Evolutionary conservation across 129 eudicot genomes (phyloP), one percentile per base, ranked within the genome.

Genomic region (Flaveria sonorensis): DNA sequence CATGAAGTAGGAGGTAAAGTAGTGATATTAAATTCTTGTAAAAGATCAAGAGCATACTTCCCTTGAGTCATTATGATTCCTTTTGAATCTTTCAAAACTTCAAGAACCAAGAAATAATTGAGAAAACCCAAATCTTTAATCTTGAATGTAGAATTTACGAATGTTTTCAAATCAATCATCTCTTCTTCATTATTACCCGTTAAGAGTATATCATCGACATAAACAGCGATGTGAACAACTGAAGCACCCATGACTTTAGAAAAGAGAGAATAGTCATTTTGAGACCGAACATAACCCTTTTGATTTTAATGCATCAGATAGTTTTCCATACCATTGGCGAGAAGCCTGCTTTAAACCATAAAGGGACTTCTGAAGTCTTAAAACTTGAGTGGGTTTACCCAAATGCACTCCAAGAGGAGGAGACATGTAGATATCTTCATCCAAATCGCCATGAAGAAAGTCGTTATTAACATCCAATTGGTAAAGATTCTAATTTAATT

Each of bases 331-430:
- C 61, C 61, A 53, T 18, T 53, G 61, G 12, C 42, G 16, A 12
- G 42, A 61, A 26, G 42, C 68, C n/a, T 61, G 68, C 19, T 26
- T 61, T 26, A 61, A 4, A 24, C 68, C 68, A 61, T 61, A 13
- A 3, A 26, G 10, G 19, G 42, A 61, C 16, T 61, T 61, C n/a
- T 8, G 10, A 4, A 61, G 42, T 61, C 24, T 24, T 10, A 3
- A 14, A 26, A 61, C 42, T 4, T 61, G 26, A 24, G 24, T 61
- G 2, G 16, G 12, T 6, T 14, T 2, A 59, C 6, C 45, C 6
- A 20, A 0, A 59, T 0, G 6, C 61, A 53, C n/a, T 3, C 61
- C 61, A 2, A 6, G 21, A 2, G 61, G 61, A 5, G 23, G 21
- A 10, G 9, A 53, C 24, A n/a, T 53, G 11, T 53, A 18, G 0